Evolutionary conservation across 2,329 filamentous ascomycete species (phyloP).

Genomic region (Didymella glomerata): DNA sequence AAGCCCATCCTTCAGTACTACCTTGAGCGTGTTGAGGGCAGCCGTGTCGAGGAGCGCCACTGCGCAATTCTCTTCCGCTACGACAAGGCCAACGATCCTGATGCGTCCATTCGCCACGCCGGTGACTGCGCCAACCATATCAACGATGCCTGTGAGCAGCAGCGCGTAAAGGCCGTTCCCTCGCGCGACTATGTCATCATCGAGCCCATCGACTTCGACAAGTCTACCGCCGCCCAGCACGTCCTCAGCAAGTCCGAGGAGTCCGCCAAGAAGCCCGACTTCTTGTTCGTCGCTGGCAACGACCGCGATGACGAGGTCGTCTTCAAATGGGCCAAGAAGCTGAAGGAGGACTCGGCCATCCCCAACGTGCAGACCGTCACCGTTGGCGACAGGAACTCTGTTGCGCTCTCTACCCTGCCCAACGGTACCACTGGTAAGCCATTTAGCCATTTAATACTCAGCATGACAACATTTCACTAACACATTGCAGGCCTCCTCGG

Average conservation of each 20-base stretch:
- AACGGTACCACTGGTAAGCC: conserved; percentile 88
- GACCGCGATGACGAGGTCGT: conserved; percentile 93
- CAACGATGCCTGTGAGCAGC: conserved; percentile 87
- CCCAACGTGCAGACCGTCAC: conserved; percentile 82
- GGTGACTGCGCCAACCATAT: conserved; percentile 93
- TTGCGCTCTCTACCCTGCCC: conserved; percentile 83
- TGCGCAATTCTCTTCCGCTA: conserved; percentile 93
- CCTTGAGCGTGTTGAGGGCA: conserved; percentile 85
- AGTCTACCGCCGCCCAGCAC: conserved; percentile 79
- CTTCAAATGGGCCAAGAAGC: conserved; percentile 90
- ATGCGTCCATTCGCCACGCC: conserved; percentile 78
- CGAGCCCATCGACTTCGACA: conserved; percentile 86
- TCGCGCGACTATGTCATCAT: conserved; percentile 83
- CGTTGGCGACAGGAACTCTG: conserved; percentile 85
- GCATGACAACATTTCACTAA: conserved; percentile 17
- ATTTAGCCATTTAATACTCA: conserved; percentile 43
- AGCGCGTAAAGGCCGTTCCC: conserved; percentile 83
- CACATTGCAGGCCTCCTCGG: conserved; percentile 37
- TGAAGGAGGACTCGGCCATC: conserved; percentile 62
- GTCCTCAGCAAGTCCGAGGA: conserved; percentile 66
- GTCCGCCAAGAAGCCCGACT: conserved; percentile 65
- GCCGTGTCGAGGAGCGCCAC: conserved; percentile 87
- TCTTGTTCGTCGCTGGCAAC: conserved; percentile 88
- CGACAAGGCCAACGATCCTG: conserved; percentile 79
- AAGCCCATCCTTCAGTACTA: conserved; percentile 87